Evolutionary conservation across 345 rosid genomes (phyloP).

Genomic region (Eucalyptus dawsonii): DNA sequence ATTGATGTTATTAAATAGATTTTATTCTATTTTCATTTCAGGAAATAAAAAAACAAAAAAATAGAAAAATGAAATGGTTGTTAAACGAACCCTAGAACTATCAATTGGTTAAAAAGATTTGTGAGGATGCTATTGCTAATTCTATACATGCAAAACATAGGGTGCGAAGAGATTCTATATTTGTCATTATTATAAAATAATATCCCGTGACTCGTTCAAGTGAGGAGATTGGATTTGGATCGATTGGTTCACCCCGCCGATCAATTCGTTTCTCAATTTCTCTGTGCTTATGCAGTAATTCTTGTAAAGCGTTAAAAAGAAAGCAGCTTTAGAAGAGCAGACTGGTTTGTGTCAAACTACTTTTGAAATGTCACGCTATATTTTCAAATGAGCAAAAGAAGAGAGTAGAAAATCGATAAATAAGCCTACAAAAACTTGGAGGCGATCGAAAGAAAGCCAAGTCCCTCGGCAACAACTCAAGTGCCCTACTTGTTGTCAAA

Average conservation of each 20-base stretch:
- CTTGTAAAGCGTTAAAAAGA: neutral
- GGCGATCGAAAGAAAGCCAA: neutral
- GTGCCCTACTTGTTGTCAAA: neutral
- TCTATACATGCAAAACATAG: neutral
- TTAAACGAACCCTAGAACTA: rapidly evolving
- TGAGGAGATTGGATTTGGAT: neutral
- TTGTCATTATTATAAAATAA: neutral
- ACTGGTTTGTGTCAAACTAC: neutral
- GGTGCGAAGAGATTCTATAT: neutral
- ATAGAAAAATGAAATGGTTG: too few relatives aligned
- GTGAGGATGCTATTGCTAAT: neutral
- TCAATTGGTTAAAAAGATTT: neutral
- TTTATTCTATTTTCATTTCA: too few relatives aligned
- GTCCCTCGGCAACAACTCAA: neutral
- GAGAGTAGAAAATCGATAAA: neutral
- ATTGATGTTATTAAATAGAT: rapidly evolving
- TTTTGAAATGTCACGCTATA: neutral
- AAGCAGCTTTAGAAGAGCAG: neutral
- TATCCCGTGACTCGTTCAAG: neutral
- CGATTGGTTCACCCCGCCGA: neutral
- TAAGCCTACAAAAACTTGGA: neutral
- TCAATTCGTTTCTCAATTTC: neutral
- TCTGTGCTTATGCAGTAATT: neutral
- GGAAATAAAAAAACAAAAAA: too few relatives aligned
- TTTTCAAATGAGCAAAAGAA: neutral